phyloP scores from a whole-genome alignment of 495 filamentous ascomycete genomes.

The Aspergillus haitiensis region DNA sequence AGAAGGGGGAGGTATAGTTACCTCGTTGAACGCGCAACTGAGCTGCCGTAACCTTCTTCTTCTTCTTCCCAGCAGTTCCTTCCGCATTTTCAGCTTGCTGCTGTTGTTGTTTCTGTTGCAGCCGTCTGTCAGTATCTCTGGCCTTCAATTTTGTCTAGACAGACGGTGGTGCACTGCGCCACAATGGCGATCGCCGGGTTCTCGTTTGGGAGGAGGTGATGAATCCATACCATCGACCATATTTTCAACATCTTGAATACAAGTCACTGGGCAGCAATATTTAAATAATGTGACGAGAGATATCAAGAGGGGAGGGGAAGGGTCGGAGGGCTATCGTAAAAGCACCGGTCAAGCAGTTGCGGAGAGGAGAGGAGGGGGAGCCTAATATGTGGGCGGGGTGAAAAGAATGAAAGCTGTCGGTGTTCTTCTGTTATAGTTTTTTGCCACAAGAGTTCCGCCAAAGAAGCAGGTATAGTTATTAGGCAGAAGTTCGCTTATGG shows the following conservation, averaged over 20 bases:
- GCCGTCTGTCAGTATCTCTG: not conserved
- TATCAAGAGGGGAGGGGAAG: not conserved
- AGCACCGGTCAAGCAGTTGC: not conserved
- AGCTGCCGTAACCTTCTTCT: constrained; percentile 97
- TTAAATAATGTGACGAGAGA: not conserved
- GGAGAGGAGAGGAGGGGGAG: not conserved
- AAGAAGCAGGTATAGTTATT: too few relatives aligned
- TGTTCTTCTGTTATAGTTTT: not conserved
- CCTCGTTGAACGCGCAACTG: constrained; percentile 96
- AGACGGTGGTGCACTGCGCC: not conserved
- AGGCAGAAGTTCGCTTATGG: too few relatives aligned
- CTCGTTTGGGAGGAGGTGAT: constrained; percentile 5
- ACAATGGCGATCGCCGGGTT: not conserved
- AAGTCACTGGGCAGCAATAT: not conserved
- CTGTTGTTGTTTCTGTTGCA: constrained; percentile 75
- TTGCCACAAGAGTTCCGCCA: not conserved
- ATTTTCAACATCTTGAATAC: constrained; percentile 88
- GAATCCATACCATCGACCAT: constrained; percentile 87
- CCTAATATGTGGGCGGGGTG: not conserved
- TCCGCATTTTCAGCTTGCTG: constrained; percentile 90
- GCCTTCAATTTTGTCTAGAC: not conserved
- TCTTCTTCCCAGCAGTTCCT: constrained; percentile 74
- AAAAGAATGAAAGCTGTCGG: not conserved
- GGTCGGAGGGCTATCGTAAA: not conserved
- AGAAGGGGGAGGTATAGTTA: constrained; percentile 35